These are phyloP conservation scores for Ganoderma boninense DNA, from an alignment of 1,284 basidiomycete genomes.

Conservation along the genomic window DNA sequence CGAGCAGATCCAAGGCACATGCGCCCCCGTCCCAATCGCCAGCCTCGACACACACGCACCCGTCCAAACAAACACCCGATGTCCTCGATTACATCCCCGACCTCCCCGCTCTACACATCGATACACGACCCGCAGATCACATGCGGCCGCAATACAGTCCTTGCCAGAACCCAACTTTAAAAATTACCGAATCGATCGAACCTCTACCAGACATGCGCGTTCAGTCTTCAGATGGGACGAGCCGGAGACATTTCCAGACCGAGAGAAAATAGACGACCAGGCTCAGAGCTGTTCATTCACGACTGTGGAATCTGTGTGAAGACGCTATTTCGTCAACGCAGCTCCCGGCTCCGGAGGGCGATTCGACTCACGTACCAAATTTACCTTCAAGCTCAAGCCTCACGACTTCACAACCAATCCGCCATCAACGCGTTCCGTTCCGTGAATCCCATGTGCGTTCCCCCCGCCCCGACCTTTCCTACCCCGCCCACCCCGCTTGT, in stretches of 20 bases:
- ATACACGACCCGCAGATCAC: conserved; percentile 25
- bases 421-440: conserved; percentile 41
- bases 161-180: conserved; percentile 19
- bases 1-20: conserved; percentile 6
- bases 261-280: conserved; percentile 11
- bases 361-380: conserved; percentile 16
- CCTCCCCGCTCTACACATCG: conserved; percentile 12
- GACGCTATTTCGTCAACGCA: conserved; percentile 2
- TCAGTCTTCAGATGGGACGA: conserved; percentile 17
- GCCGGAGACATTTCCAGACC: conserved; percentile 22
- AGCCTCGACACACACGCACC: conserved; percentile 13
- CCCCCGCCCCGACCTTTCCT: conserved; percentile 32
- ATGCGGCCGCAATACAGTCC: conserved; percentile 20
- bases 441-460: conserved; percentile 22
- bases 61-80: conserved; percentile 10
- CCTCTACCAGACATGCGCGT: conserved; percentile 15
- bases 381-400: conserved; percentile 25
- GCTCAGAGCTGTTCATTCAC: conserved; percentile 3
- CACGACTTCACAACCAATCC: conserved; percentile 43
- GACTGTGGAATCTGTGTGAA: conserved; percentile 18
- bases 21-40: not conserved
- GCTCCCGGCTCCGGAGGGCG: conserved; percentile 2
- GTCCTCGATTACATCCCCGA: conserved; percentile 18
- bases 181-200: conserved; percentile 18
- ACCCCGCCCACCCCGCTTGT: conserved; percentile 28